Evolutionary conservation across 176 grass and related monocot genomes (phyloP).

Genomic region (Pontederia paniculata): DNA sequence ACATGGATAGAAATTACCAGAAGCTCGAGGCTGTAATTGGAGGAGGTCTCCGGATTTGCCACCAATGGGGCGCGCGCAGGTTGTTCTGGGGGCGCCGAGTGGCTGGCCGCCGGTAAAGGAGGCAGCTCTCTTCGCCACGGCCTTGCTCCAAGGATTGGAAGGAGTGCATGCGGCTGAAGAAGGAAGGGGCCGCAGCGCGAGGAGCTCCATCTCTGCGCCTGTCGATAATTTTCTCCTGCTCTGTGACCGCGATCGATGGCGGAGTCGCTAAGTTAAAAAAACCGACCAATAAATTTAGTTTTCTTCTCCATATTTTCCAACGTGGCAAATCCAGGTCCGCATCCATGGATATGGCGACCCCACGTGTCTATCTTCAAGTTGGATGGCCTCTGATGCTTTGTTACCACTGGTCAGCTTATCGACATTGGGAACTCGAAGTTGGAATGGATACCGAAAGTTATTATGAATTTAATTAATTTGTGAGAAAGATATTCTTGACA

Average conservation of each 20-base stretch:
- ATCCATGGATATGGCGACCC: neutral
- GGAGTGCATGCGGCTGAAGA: neutral
- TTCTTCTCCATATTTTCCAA: neutral
- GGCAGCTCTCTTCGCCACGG: neutral
- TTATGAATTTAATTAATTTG: too few relatives aligned
- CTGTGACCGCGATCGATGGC: neutral
- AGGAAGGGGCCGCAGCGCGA: neutral
- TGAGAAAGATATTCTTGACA: too few relatives aligned
- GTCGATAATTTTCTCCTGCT: neutral
- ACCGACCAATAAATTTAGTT: neutral
- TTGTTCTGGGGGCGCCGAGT: neutral
- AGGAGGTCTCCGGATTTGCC: neutral
- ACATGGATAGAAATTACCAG: neutral
- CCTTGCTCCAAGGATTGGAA: neutral
- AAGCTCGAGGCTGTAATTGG: neutral
- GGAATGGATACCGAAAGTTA: too few relatives aligned
- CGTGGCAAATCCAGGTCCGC: conserved; percentile 6
- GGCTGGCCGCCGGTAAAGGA: neutral
- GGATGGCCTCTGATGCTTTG: too few relatives aligned
- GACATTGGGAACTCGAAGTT: too few relatives aligned
- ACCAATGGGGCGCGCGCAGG: neutral
- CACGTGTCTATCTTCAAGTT: too few relatives aligned
- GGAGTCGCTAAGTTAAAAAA: neutral
- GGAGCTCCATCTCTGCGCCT: neutral
- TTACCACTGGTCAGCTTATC: too few relatives aligned